Percentiles rank a stretch among this genome's conserved stretches.
Evolutionary conservation across 768 basidiomycete species (phyloP).

Genomic region (Russula brevipes): DNA sequence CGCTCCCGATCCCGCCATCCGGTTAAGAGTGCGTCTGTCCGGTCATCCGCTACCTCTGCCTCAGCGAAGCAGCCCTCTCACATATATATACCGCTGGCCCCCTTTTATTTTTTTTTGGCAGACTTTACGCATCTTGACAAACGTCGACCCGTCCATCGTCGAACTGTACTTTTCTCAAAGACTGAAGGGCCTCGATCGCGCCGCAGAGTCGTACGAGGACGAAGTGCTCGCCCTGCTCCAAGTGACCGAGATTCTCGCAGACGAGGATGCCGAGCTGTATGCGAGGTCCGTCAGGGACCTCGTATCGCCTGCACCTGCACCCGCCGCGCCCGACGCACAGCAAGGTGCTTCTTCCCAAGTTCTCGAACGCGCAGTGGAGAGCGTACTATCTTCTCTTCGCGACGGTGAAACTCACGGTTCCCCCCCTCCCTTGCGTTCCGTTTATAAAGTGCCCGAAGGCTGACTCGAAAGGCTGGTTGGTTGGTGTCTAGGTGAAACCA

Average conservation of each 20-base stretch:
- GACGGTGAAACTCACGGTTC: conserved; percentile 38
- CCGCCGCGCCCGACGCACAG: conserved; percentile 33
- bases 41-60: not conserved
- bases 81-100: too few relatives aligned
- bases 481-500: not conserved
- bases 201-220: conserved; percentile 37
- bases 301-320: conserved; percentile 34
- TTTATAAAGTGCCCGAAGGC: not conserved
- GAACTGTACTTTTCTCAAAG: conserved; percentile 48
- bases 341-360: conserved; percentile 35
- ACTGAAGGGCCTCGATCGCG: conserved; percentile 36
- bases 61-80: too few relatives aligned
- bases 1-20: conserved; percentile 51
- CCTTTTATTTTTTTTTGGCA: conserved; percentile 28
- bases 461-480: not conserved
- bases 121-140: conserved; percentile 55
- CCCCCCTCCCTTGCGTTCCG: not conserved
- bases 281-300: conserved; percentile 45
- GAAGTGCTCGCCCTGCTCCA: conserved; percentile 49
- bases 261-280: conserved; percentile 53
- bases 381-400: conserved; percentile 46
- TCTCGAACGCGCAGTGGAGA: conserved; percentile 54
- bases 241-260: conserved; percentile 43
- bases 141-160: conserved; percentile 56
- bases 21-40: conserved; percentile 46